Conservation (phyloP, 2,329 filamentous ascomycete species). For the Aspergillus ochraceus region DNA sequence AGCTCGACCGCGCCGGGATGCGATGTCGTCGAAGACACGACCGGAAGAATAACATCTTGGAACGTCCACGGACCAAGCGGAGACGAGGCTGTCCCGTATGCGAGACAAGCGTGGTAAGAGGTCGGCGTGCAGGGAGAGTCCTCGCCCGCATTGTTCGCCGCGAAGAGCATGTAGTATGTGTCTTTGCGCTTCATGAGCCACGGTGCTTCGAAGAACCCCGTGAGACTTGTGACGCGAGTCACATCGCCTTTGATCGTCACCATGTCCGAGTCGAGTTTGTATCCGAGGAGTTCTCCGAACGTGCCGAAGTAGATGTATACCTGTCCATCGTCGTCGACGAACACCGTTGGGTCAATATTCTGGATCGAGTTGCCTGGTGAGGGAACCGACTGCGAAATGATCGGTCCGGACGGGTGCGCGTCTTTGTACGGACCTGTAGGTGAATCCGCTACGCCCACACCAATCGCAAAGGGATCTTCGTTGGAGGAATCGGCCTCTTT, state of each 20-base stretch:
- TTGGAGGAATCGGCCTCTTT: background rate
- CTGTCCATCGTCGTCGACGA: conserved; percentile 3
- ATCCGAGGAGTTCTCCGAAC: conserved; percentile 1
- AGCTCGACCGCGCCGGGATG: background rate
- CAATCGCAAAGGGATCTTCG: conserved; percentile 2
- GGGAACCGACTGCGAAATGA: conserved; percentile 4
- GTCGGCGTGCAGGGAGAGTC: conserved; percentile 3
- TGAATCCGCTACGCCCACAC: background rate
- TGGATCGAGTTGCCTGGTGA: conserved; percentile 1
- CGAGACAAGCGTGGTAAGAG: conserved; percentile 2
- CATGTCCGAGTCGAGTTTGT: conserved; percentile 4
- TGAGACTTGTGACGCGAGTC: background rate
- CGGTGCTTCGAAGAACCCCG: conserved; percentile 5
- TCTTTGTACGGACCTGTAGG: conserved; percentile 1
- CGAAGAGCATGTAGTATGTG: conserved; percentile 5
- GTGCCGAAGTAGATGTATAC: conserved; percentile 6
- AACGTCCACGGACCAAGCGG: conserved; percentile 6
- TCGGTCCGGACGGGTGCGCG: conserved; percentile 3
- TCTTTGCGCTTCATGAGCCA: conserved; percentile 5
- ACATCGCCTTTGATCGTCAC: background rate
- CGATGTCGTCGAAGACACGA: conserved; percentile 4
- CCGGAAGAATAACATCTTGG: conserved; percentile 3
- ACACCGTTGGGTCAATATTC: conserved; percentile 4
- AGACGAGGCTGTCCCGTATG: conserved; percentile 5
- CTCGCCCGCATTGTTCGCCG: background rate